Evolutionary conservation across 2,329 filamentous ascomycete genomes (phyloP).

Genomic region (Exutisphaerella laricina): DNA sequence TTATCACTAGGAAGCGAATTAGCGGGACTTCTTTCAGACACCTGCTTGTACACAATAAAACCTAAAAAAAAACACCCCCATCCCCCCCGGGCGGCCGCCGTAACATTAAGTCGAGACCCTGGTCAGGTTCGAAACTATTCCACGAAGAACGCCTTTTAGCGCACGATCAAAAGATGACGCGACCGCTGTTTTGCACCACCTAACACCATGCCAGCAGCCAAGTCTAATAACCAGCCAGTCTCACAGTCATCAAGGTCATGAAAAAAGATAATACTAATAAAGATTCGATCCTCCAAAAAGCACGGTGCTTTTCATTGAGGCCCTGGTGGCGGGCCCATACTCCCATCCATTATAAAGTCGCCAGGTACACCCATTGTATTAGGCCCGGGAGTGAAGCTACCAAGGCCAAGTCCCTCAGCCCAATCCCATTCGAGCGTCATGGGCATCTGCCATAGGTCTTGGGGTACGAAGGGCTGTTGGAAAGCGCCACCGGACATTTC

Average conservation of each 20-base stretch:
- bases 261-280: background rate
- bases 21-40: no score
- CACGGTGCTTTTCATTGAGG: background rate
- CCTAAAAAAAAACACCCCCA: no score
- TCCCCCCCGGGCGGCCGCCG: no score
- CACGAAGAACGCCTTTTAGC: no score
- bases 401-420: slow-evolving; percentile 43
- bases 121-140: no score
- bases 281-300: background rate
- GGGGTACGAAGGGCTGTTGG: slow-evolving; percentile 82
- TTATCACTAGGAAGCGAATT: no score
- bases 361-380: slow-evolving; percentile 10
- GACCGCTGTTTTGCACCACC: no score
- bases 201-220: no score
- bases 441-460: slow-evolving; percentile 91
- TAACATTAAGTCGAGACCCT: no score
- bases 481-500: slow-evolving; percentile 42
- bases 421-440: slow-evolving; percentile 94
- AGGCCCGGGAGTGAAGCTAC: slow-evolving; percentile 29
- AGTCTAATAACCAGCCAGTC: no score
- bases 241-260: background rate
- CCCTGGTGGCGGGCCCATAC: slow-evolving; percentile 6
- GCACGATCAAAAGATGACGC: no score
- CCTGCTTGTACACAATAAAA: no score
- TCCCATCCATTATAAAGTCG: slow-evolving; percentile 1